Conservation (phyloP, 2,329 filamentous ascomycete species). For the Diaporthe destruens region DNA sequence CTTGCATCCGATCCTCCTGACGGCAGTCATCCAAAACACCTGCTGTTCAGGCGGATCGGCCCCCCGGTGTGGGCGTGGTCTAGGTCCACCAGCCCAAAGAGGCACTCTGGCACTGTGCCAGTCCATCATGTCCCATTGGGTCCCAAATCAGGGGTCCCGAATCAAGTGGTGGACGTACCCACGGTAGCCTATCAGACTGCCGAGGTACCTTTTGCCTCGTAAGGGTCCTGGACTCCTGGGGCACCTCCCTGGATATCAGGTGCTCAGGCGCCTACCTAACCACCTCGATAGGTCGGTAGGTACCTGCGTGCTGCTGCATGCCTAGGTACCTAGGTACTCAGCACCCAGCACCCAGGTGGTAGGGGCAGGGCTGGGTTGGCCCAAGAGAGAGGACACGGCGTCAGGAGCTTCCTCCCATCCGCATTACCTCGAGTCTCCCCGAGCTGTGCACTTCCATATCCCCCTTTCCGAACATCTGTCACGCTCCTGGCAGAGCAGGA, state of each 20-base stretch:
- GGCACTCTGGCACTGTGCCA: conserved; percentile 7
- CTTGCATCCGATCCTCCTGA: not conserved
- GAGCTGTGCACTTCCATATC: conserved; percentile 28
- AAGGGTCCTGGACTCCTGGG: not conserved
- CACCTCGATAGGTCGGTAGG: too few relatives aligned
- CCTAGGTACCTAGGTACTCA: not conserved
- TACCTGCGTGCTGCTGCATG: too few relatives aligned
- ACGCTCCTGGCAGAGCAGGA: not conserved
- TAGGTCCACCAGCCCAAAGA: too few relatives aligned
- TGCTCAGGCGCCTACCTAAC: too few relatives aligned
- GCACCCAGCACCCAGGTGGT: not conserved
- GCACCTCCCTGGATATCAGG: too few relatives aligned
- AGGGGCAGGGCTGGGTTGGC: not conserved
- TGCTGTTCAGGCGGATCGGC: conserved; percentile 12
- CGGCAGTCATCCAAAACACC: conserved; percentile 1
- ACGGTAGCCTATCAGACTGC: not conserved
- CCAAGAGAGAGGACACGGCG: conserved; percentile 22
- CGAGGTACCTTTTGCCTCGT: not conserved
- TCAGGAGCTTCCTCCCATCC: conserved; percentile 19
- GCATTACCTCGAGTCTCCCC: conserved; percentile 6
- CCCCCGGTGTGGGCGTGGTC: conserved; percentile 21
- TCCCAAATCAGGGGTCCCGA: too few relatives aligned
- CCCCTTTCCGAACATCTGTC: conserved; percentile 13
- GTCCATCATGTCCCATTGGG: not conserved
- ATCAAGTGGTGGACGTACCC: not conserved